Conservation (phyloP, 2,329 filamentous ascomycete species). For the Fusarium oxysporum region DNA sequence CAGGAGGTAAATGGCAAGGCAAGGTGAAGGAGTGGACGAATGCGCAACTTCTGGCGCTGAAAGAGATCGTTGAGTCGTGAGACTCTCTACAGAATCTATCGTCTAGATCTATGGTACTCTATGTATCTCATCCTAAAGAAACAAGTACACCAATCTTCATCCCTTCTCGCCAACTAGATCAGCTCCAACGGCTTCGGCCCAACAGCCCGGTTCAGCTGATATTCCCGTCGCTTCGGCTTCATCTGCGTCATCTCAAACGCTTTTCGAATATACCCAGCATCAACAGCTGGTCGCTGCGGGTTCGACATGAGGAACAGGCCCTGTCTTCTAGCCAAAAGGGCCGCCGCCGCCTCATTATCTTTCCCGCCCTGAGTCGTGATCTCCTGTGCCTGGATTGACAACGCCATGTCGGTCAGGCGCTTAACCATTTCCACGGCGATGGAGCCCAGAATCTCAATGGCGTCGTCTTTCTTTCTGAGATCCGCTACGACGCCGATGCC, state of each 20-base stretch:
- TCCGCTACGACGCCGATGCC: conserved; percentile 95
- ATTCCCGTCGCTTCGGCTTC: not conserved
- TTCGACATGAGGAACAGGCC: conserved; percentile 4
- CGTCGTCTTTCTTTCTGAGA: conserved; percentile 94
- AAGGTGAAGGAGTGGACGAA: conserved; percentile 47
- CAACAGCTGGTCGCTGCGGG: not conserved
- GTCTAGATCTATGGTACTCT: not conserved
- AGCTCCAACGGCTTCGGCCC: not conserved
- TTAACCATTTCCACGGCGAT: conserved; percentile 98
- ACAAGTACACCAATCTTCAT: not conserved
- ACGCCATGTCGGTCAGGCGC: conserved; percentile 90
- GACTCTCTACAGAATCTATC: not conserved
- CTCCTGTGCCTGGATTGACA: conserved; percentile 80
- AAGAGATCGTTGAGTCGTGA: conserved; percentile 33
- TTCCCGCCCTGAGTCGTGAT: not conserved
- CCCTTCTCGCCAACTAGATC: not conserved
- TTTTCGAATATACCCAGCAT: not conserved
- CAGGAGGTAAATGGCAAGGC: conserved; percentile 49
- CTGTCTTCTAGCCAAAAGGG: not conserved
- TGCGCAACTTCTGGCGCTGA: conserved; percentile 37
- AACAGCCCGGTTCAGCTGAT: not conserved
- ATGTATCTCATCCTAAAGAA: not conserved
- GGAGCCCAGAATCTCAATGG: conserved; percentile 96
- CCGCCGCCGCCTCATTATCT: fast-evolving
- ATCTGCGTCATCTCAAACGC: conserved; percentile 20